A percentile compares a stretch with the other conserved stretches of the same genome.
phyloP scores from a whole-genome alignment of 352 stramenopile genomes.

The Globisporangium polare region DNA sequence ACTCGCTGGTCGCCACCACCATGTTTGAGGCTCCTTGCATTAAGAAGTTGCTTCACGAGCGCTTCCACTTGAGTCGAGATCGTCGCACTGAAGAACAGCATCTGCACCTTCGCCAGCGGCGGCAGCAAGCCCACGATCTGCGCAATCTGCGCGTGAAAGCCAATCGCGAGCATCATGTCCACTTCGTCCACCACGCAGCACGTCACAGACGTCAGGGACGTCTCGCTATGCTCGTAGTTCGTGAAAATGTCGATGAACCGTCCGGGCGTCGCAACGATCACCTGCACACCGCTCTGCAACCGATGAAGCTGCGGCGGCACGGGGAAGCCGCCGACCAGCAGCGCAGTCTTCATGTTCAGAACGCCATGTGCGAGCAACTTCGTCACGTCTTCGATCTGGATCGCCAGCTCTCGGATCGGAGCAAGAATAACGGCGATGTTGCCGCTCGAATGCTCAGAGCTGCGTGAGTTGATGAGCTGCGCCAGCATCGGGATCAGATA shows the following conservation, averaged over 20 bases:
- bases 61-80: conserved; percentile 37
- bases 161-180: conserved; percentile 64
- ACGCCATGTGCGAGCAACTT: conserved; percentile 60
- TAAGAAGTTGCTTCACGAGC: conserved; percentile 29
- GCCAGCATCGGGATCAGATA: conserved; percentile 58
- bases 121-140: conserved; percentile 42
- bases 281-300: conserved; percentile 45
- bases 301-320: conserved; percentile 68
- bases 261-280: conserved; percentile 65
- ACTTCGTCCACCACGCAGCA: conserved; percentile 73
- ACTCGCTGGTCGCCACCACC: background rate
- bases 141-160: conserved; percentile 45
- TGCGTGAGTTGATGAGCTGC: conserved; percentile 22
- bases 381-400: conserved; percentile 63
- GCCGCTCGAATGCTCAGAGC: background rate
- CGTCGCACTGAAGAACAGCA: conserved; percentile 65
- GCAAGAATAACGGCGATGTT: conserved; percentile 45
- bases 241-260: conserved; percentile 50
- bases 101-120: conserved; percentile 23
- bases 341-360: conserved; percentile 55
- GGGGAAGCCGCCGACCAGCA: conserved; percentile 60
- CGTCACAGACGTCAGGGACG: conserved; percentile 27
- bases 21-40: background rate
- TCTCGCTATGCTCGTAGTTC: background rate
- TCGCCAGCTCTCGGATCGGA: conserved; percentile 65